These are phyloP conservation scores for Botrytis pseudocinerea DNA, from an alignment of 2,329 filamentous ascomycete species.

Conservation along the genomic window DNA sequence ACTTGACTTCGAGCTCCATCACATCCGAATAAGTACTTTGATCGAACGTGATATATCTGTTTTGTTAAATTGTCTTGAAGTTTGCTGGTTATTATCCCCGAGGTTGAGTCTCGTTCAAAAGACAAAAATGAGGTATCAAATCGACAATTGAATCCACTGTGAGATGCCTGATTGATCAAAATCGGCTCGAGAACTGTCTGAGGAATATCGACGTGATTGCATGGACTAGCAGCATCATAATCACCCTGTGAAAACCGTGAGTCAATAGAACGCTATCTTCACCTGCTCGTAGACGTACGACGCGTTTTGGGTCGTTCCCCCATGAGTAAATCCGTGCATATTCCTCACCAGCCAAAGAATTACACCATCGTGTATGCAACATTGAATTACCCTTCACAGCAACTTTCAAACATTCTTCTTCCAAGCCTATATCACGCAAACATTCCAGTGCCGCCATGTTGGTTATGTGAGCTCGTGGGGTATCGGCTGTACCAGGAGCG, in stretches of 20 bases:
- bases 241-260: slow-evolving; percentile 42
- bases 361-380: slow-evolving; percentile 54
- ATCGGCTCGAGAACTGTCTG: slow-evolving; percentile 53
- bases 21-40: slow-evolving; percentile 60
- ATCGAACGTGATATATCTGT: slow-evolving; percentile 47
- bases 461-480: slow-evolving; percentile 61
- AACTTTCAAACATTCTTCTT: slow-evolving; percentile 44
- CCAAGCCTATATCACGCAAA: slow-evolving; percentile 53
- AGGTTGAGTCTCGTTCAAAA: slow-evolving; percentile 33
- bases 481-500: slow-evolving; percentile 53
- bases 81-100: slow-evolving; percentile 38
- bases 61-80: slow-evolving; percentile 44
- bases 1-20: slow-evolving; percentile 54
- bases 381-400: slow-evolving; percentile 46
- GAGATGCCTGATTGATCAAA: slow-evolving; percentile 46
- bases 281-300: slow-evolving; percentile 39
- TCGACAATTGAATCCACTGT: slow-evolving; percentile 45
- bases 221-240: slow-evolving; percentile 47
- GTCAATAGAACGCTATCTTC: neutral
- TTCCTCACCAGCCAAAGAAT: slow-evolving; percentile 54
- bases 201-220: slow-evolving; percentile 47
- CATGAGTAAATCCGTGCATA: slow-evolving; percentile 53
- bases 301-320: slow-evolving; percentile 50
- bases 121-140: slow-evolving; percentile 46
- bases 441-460: slow-evolving; percentile 59